Conservation (phyloP, 2,329 filamentous ascomycete genomes). For the Fusarium sp. region DNA sequence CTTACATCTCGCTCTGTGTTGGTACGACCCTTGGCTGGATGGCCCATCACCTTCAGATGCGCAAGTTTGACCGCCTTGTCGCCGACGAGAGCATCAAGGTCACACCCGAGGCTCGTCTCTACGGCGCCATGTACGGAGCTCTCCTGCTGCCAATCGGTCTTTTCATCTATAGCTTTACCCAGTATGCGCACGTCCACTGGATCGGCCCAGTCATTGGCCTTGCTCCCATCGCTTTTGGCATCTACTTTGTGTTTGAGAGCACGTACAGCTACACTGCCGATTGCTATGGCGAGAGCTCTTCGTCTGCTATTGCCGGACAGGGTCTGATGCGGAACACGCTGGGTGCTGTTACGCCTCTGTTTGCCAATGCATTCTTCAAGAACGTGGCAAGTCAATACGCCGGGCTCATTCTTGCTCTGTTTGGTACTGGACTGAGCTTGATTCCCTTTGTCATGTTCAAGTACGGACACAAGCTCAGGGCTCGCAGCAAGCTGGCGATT, state of each 20-base stretch:
- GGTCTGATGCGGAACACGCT: constrained; percentile 37
- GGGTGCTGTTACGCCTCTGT: constrained; percentile 34
- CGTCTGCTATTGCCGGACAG: constrained; percentile 35
- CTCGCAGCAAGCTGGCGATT: constrained; percentile 36
- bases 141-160: constrained; percentile 36
- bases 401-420: constrained; percentile 32
- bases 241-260: constrained; percentile 37
- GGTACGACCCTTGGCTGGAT: constrained; percentile 36
- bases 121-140: constrained; percentile 37
- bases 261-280: constrained; percentile 39
- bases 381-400: constrained; percentile 38
- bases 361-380: constrained; percentile 37
- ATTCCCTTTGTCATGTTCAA: constrained; percentile 40
- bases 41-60: constrained; percentile 36
- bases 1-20: constrained; percentile 34
- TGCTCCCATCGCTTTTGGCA: constrained; percentile 36
- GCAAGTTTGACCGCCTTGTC: constrained; percentile 35
- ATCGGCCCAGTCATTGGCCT: constrained; percentile 31
- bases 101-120: constrained; percentile 36
- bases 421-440: constrained; percentile 31
- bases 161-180: constrained; percentile 39
- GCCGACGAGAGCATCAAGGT: constrained; percentile 32
- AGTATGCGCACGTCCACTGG: constrained; percentile 32
- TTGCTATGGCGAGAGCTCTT: constrained; percentile 36
- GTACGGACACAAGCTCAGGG: constrained; percentile 30